A percentile compares a stretch with the other conserved stretches of the same genome.
These are phyloP conservation scores for Phytophthora colocasiae DNA, from an alignment of 352 stramenopile genomes.

Conservation along the genomic window DNA sequence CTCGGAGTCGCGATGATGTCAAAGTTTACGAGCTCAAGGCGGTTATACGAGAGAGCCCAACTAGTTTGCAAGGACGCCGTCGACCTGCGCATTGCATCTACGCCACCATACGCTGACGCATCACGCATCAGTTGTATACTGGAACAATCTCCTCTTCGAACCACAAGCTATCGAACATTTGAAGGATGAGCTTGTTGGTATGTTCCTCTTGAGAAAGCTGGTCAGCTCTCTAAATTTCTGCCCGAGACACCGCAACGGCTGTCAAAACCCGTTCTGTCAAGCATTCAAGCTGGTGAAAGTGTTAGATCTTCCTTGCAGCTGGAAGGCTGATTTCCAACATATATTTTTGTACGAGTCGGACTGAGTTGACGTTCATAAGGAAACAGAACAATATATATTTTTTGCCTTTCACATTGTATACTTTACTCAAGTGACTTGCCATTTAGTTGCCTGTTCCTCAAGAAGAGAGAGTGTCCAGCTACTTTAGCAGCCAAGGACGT, in stretches of 20 bases:
- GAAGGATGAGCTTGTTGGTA: neutral
- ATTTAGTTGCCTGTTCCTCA: constrained; percentile 88
- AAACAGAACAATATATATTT: neutral
- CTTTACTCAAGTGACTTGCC: too few relatives aligned
- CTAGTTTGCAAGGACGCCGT: neutral
- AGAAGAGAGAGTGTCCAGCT: constrained; percentile 85
- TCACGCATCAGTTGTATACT: neutral
- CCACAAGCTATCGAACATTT: neutral
- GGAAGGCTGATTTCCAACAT: too few relatives aligned
- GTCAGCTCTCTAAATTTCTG: neutral
- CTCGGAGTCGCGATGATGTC: too few relatives aligned
- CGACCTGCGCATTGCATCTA: neutral
- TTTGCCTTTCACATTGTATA: neutral
- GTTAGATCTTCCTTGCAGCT: too few relatives aligned
- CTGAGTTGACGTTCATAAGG: too few relatives aligned
- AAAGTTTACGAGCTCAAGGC: neutral
- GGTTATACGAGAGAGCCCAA: neutral
- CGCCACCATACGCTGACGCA: neutral
- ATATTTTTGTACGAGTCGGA: too few relatives aligned
- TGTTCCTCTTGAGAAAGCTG: neutral
- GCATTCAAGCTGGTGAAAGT: too few relatives aligned
- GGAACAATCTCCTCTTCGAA: neutral
- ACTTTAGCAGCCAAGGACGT: constrained; percentile 80
- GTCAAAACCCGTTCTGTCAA: neutral
- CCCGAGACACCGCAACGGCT: neutral